Conservation (phyloP, 2,329 filamentous ascomycete species). For the Pseudogymnoascus sp. region DNA sequence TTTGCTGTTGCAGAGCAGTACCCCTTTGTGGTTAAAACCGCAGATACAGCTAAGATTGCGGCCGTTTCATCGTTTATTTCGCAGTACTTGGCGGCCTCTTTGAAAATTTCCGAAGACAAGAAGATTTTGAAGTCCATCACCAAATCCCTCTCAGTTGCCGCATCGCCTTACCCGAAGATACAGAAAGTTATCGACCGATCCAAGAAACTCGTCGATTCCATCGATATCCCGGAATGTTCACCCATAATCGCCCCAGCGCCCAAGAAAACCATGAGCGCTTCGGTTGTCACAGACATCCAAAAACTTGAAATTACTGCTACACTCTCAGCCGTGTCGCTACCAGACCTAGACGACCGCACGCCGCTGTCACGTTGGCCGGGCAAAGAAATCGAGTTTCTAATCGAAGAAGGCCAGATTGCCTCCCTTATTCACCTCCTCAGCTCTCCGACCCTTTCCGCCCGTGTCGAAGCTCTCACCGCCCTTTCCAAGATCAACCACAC, state of each 20-base stretch:
- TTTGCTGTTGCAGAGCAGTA: slow-evolving; percentile 72
- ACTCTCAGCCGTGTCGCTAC: background rate
- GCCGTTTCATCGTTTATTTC: slow-evolving; percentile 54
- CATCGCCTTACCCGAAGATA: slow-evolving; percentile 35
- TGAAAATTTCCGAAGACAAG: slow-evolving; percentile 46
- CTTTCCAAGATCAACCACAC: slow-evolving; percentile 59
- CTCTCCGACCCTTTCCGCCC: slow-evolving; percentile 67
- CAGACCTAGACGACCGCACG: slow-evolving; percentile 41
- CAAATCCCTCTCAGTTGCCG: slow-evolving; percentile 35
- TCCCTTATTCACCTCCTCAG: slow-evolving; percentile 69
- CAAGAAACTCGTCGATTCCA: slow-evolving; percentile 25
- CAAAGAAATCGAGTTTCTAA: slow-evolving; percentile 70
- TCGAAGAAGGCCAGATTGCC: slow-evolving; percentile 69
- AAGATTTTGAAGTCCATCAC: slow-evolving; percentile 41
- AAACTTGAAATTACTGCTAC: background rate
- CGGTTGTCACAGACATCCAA: background rate
- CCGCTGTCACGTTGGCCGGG: slow-evolving; percentile 60
- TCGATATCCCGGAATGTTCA: slow-evolving; percentile 19
- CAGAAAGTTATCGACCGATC: slow-evolving; percentile 24
- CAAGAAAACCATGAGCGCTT: background rate
- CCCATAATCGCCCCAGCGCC: background rate
- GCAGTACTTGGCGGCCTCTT: slow-evolving; percentile 49
- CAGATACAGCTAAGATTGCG: slow-evolving; percentile 37
- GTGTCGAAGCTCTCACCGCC: slow-evolving; percentile 68
- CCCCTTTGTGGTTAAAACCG: slow-evolving; percentile 56